Base-by-base conservation (phyloP, 2,329 filamentous ascomycete genomes). In the Arthrobotrys pseudoclavata region DNA sequence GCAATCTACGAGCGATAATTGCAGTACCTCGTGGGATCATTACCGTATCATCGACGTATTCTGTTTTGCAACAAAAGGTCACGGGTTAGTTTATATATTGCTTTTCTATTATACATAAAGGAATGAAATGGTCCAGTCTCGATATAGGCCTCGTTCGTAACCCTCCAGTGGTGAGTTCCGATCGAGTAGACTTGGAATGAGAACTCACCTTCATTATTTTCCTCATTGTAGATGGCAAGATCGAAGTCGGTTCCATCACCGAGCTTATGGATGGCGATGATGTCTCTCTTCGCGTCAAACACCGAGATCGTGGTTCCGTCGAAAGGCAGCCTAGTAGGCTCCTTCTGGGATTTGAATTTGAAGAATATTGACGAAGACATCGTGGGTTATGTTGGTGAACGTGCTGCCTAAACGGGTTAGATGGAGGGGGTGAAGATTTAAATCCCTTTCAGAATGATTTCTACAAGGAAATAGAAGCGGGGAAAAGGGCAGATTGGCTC, bases 311-410 rank as follows among this genome's bases (percentile, higher is more conserved):
- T 93, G 82, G 95, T 97, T 83, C 96, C 96, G 85, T 99, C 95
- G 84, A 99, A 98, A 83, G 94, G 92, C 82, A 99, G 94, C 83
- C 94, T 90, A 72, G 93, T 93, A 77, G 94, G 93, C 83, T 98
- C 96, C 86, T 94, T 97, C 84, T 96, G 94, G 81, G 95, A 98
- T 86, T 97, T 98, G 91, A 99, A 99, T 86, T 97, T 97, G 92
- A 97, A 99, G 86, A 97, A 98, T 83, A 99, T 96, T 81, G 94
- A 98, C 71, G 96, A 97, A 84, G 93, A 90, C 94, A 97, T 97
- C 20, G 15, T 40, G 29, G 34, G 31, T 64, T 34, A 67, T 68
- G 13, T 37, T 48, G 22, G n/a, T 31, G 18, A 53, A 50, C 26
- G 69, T 69, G 48, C 55, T 76, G 40, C 50, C 72, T 70, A 70